Evolutionary conservation across 169 alveolate species (phyloP).

Genomic region (Plasmodium adleri): DNA sequence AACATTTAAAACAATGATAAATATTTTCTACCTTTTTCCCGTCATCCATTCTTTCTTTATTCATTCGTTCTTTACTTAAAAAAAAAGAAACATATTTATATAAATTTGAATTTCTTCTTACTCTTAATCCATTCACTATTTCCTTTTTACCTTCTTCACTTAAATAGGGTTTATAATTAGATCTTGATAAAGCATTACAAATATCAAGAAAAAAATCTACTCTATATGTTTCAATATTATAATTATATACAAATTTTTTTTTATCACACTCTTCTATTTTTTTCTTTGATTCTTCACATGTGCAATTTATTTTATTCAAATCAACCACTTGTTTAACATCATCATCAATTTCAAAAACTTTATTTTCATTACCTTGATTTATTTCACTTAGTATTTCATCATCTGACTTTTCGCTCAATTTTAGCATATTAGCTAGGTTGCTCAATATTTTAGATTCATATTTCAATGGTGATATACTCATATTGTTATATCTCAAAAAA

Average conservation of each 20-base stretch:
- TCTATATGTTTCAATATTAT: slow-evolving; percentile 70
- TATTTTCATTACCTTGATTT: slow-evolving; percentile 16
- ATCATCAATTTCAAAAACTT: slow-evolving; percentile 66
- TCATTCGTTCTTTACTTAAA: slow-evolving; percentile 75
- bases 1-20: slow-evolving; percentile 72
- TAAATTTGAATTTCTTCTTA: slow-evolving; percentile 72
- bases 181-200: slow-evolving; percentile 59
- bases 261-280: slow-evolving; percentile 55
- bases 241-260: slow-evolving; percentile 52
- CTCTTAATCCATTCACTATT: slow-evolving; percentile 65
- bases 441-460: slow-evolving; percentile 55
- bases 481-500: neutral
- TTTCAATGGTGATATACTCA: slow-evolving; percentile 56
- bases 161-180: slow-evolving; percentile 71
- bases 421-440: slow-evolving; percentile 66
- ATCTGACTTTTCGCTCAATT: slow-evolving; percentile 52
- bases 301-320: slow-evolving; percentile 68
- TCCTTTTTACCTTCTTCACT: slow-evolving; percentile 75
- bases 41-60: slow-evolving; percentile 68
- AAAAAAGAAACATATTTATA: slow-evolving; percentile 76
- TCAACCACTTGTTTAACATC: slow-evolving; percentile 47
- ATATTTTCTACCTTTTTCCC: slow-evolving; percentile 69
- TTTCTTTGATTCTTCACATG: slow-evolving; percentile 72
- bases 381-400: slow-evolving; percentile 50
- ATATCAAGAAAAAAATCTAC: slow-evolving; percentile 72